A percentile compares a stretch with the other conserved stretches of the same genome.
phyloP scores from a whole-genome alignment of 2,329 filamentous ascomycete genomes.

The Chrysosphaeria jannelii region DNA sequence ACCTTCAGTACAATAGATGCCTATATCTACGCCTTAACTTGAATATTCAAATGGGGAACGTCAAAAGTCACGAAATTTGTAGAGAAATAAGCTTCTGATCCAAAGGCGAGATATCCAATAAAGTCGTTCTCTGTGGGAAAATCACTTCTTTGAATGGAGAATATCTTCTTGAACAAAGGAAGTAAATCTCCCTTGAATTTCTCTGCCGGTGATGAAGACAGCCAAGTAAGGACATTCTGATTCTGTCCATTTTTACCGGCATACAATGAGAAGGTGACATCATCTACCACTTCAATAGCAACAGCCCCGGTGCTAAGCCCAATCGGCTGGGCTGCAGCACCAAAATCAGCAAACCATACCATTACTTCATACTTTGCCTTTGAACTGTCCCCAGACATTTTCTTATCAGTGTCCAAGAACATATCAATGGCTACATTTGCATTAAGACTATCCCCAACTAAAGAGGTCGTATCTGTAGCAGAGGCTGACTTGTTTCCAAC shows the following conservation, averaged over 20 bases:
- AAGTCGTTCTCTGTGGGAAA: conserved; percentile 14
- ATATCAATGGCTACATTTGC: conserved; percentile 28
- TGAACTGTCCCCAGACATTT: conserved; percentile 11
- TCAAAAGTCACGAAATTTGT: conserved; percentile 16
- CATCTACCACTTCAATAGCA: conserved; percentile 11
- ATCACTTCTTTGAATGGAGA: conserved; percentile 8
- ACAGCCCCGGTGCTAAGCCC: conserved; percentile 10
- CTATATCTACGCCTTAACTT: conserved; percentile 6
- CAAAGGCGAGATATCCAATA: conserved; percentile 20
- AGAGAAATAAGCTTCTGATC: conserved; percentile 17
- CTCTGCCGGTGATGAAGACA: conserved; percentile 9
- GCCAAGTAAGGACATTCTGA: conserved; percentile 21
- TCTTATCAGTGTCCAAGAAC: conserved; percentile 19
- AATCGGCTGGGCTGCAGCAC: conserved; percentile 6
- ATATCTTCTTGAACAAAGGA: conserved; percentile 13
- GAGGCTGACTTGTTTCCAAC: conserved; percentile 12
- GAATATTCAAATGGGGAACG: conserved; percentile 11
- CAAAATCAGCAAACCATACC: conserved; percentile 4
- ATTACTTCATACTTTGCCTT: conserved; percentile 12
- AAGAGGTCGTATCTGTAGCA: conserved; percentile 9
- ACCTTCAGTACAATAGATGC: no score
- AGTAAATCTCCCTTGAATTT: conserved; percentile 16
- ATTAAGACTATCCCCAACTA: conserved; percentile 12
- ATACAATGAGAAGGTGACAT: conserved; percentile 14
- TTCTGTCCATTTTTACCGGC: conserved; percentile 10